A percentile compares a stretch with the other conserved stretches of the same genome.
phyloP scores from a whole-genome alignment of 2,329 filamentous ascomycete species.

The Sporothrix brasiliensis region DNA sequence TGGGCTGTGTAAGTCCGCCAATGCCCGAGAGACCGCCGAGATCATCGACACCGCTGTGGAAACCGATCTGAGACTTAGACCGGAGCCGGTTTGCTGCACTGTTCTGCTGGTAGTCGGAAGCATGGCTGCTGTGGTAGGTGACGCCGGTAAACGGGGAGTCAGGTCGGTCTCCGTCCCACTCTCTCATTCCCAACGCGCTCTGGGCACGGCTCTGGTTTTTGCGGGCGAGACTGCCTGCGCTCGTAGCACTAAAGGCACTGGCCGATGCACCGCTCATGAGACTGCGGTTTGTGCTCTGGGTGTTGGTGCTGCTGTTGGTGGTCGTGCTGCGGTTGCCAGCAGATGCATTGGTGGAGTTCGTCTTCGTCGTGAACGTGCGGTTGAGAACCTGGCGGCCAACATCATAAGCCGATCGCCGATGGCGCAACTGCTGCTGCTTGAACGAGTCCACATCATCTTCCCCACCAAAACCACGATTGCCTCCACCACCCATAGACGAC shows the following conservation, averaged over 20 bases:
- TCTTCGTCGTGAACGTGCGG: constrained; percentile 86
- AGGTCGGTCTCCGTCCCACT: constrained; percentile 58
- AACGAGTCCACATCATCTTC: constrained; percentile 39
- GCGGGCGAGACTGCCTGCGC: constrained; percentile 87
- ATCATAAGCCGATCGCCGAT: constrained; percentile 78
- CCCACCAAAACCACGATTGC: constrained; percentile 42
- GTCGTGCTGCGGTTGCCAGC: constrained; percentile 68
- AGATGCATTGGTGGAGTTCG: constrained; percentile 77
- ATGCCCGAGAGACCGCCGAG: constrained; percentile 62
- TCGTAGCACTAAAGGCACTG: constrained; percentile 88
- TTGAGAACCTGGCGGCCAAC: constrained; percentile 69
- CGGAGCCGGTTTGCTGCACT: constrained; percentile 40
- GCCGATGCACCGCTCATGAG: constrained; percentile 94
- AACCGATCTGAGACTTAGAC: constrained; percentile 69
- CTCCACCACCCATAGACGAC: constrained; percentile 57
- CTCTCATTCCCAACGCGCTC: constrained; percentile 66
- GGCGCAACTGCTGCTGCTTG: constrained; percentile 54
- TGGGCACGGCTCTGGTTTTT: constrained; percentile 64
- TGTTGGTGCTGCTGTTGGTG: constrained; percentile 68
- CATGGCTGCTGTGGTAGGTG: constrained; percentile 91
- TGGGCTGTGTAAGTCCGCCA: constrained; percentile 76
- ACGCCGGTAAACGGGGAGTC: constrained; percentile 72
- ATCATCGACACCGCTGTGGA: constrained; percentile 57
- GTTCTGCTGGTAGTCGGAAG: constrained; percentile 56
- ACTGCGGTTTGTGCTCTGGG: constrained; percentile 77